These are phyloP conservation scores for Yamadazyma mexicana DNA, from an alignment of 1,139 yeast genomes.

Conservation along the genomic window DNA sequence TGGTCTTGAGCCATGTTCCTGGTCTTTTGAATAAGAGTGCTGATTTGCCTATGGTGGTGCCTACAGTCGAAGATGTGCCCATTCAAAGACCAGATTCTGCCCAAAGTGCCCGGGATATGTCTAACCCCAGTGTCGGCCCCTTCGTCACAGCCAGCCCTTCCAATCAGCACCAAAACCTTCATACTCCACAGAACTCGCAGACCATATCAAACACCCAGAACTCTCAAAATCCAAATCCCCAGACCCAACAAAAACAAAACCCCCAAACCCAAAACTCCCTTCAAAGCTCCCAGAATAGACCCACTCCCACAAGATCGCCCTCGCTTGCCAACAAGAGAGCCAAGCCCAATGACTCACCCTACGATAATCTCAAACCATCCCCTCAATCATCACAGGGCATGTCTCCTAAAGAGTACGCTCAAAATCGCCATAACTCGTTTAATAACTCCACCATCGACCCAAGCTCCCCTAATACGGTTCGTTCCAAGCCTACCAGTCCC, in stretches of 20 bases:
- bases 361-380: slow-evolving; percentile 13
- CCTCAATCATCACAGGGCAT: slow-evolving; percentile 35
- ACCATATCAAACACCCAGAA: no score
- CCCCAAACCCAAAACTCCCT: not conserved
- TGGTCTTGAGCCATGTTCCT: slow-evolving; percentile 64
- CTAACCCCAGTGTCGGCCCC: slow-evolving; percentile 13
- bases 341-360: slow-evolving; percentile 14
- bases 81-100: slow-evolving; percentile 17
- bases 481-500: slow-evolving; percentile 17
- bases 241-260: no score
- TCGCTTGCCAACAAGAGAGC: slow-evolving; percentile 16
- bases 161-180: no score
- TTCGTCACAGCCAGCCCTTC: slow-evolving; percentile 7
- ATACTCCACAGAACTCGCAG: no score
- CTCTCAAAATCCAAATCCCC: no score
- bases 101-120: slow-evolving; percentile 8
- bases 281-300: not conserved
- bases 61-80: slow-evolving; percentile 33
- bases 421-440: slow-evolving; percentile 6
- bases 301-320: not conserved
- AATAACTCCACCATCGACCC: slow-evolving; percentile 5
- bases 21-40: slow-evolving; percentile 54
- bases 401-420: slow-evolving; percentile 29
- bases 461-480: slow-evolving; percentile 10
- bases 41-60: slow-evolving; percentile 41